Evolutionary conservation across 179 eudicot species (phyloP), one percentile per base, ranked within the genome.

Genomic region (Carnegiea gigantea): DNA sequence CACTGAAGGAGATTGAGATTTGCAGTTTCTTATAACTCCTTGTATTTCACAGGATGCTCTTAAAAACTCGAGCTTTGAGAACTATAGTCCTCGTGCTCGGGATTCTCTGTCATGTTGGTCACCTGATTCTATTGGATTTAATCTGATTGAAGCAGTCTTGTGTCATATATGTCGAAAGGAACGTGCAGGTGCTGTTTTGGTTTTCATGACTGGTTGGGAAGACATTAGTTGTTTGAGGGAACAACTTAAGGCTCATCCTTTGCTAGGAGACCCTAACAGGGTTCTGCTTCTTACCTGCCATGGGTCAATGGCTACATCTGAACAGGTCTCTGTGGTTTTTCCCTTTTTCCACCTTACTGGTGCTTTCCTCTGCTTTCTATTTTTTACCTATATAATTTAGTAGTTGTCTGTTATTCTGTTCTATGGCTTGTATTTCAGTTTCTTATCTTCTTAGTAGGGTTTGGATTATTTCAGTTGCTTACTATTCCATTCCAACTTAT

Each of bases 141-240:
- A 97, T 88, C 91, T 97, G 80, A 88, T 97, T 76, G 99, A 97
- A 89, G 97, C 98, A 59, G 97, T 91, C 57, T 84, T 97, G 74
- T 97, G 98, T 80, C 98, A 97, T 77, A 97, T 96, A 85, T 92
- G 98, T 85, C 95, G 98, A 62, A 97, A 97, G 90, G 99, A 97
- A 87, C 87, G 95, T 2, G 89, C 94, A 33, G 99, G 99, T 77
- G 99, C 98, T 81, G 97, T 93, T 65, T 87, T 97, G 83, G 99
- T 95, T 80, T 97, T 97, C 90, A 93, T 97, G 99, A 97, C 99
- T 74, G 99, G 99, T 21, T 97, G 99, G 99, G 99, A 97, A 83
- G 99, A 97, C 85, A 97, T 97, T 79, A 95, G 92, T 87, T 95
- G 93, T 86, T 83, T 97, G 85, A 95, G 90, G 88, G 97, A 95